Base-by-base conservation (phyloP, 495 filamentous ascomycete species). In the Penicillium cinerascens region DNA sequence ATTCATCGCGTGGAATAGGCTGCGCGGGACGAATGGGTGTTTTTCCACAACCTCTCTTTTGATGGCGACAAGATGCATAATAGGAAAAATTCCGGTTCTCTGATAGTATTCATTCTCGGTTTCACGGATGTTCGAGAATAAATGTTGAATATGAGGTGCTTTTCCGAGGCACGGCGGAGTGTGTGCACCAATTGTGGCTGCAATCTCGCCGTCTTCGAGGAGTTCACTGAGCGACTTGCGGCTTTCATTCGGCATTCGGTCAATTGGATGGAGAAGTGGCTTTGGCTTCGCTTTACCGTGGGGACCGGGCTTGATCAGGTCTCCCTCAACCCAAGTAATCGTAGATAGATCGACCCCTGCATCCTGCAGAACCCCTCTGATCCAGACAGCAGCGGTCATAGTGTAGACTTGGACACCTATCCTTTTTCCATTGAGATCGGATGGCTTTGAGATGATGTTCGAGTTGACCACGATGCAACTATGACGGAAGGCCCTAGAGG, bases 371-470 rank as follows among this genome's bases (percentile, higher is more conserved):
- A 75, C 21, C 9, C 59, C 62, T 4, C 72, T 56, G 13, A 67
- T 62, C 63, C 67, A 75, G 1, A 75, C 72, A 2, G 67, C 72
- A 6, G 69, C 72, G 0, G 72, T 75, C 72, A 75, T 71, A 26
- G 65, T 69, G 56, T 75, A 75, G 17, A 66, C 26, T 54, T 66
- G 72, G 0, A 75, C 66, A 16, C 72, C 70, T 17, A 75, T 64
- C 25, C 50, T 60, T 53, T 73, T 71, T 4, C 69, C 69, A 39
- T 70, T 67, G n/a, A 75, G 46, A 54, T 75, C 72, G 22, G 47
- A 45, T 13, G 69, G 67, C 18, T 57, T 52, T 43, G 64, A 64
- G 42, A 75, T 52, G 13, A 37, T 58, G 46, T 59, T 39, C 16
- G 43, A 60, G 54, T 75, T 75, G 35, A 75, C 55, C 42, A 39